Percentiles rank a stretch among this genome's conserved stretches.
These are phyloP conservation scores for Leersia perrieri DNA, from an alignment of 176 grass and related monocot species.

Conservation along the genomic window DNA sequence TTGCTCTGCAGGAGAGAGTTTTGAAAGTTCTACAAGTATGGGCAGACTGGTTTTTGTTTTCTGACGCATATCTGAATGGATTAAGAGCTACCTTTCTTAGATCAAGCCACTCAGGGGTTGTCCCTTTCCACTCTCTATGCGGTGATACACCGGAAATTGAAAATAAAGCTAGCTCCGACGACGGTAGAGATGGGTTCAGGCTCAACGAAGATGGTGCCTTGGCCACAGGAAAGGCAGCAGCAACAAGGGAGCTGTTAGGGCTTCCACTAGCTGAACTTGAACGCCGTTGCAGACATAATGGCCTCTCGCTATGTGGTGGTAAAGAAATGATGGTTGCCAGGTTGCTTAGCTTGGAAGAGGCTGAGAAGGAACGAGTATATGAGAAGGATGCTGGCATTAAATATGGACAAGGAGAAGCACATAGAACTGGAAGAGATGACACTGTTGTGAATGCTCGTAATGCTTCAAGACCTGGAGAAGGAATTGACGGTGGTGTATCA, in stretches of 20 bases:
- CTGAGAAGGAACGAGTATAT: constrained; percentile 66
- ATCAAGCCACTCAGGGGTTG: constrained; percentile 76
- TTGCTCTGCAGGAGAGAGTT: constrained; percentile 75
- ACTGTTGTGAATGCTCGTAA: constrained; percentile 26
- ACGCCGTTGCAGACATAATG: constrained; percentile 91
- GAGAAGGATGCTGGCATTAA: constrained; percentile 62
- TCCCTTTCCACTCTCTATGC: constrained; percentile 72
- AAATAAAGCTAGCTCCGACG: constrained; percentile 66
- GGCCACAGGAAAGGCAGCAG: constrained; percentile 77
- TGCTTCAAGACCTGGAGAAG: constrained; percentile 41
- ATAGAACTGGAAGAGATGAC: constrained; percentile 46
- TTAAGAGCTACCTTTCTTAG: constrained; percentile 88
- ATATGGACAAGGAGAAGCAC: constrained; percentile 44
- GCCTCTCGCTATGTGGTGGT: constrained; percentile 80
- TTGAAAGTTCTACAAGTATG: constrained; percentile 98
- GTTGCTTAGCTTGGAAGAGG: constrained; percentile 90
- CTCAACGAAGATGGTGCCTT: constrained; percentile 87
- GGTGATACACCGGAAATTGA: constrained; percentile 93
- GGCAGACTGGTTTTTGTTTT: constrained; percentile 99
- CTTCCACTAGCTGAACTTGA: constrained; percentile 93
- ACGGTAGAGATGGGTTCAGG: constrained; percentile 61
- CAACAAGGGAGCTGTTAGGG: constrained; percentile 72
- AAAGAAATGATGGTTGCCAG: constrained; percentile 98
- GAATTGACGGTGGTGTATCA: constrained; percentile 33
- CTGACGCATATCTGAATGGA: constrained; percentile 96